Percentiles rank a stretch among this genome's conserved stretches.
Conservation (phyloP, 441 rosid species). For the Gossypium lobatum region DNA sequence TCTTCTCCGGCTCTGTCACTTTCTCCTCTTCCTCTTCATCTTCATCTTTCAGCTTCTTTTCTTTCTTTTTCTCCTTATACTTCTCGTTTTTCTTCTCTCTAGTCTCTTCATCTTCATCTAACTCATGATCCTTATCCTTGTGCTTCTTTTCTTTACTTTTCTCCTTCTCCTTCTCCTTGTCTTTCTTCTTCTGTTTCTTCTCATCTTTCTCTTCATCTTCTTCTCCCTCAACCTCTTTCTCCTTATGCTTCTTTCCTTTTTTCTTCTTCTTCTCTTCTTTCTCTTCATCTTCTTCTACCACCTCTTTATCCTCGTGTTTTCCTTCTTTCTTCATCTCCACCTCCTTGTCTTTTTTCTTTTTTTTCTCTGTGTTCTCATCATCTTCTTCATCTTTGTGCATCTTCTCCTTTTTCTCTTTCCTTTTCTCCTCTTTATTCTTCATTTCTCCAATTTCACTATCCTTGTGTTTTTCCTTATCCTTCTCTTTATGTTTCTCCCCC, state of each 20-base stretch:
- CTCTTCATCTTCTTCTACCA: slow-evolving; percentile 7
- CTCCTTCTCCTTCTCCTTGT: neutral
- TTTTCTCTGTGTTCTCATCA: slow-evolving; percentile 3
- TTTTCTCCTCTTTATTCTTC: slow-evolving; percentile 16
- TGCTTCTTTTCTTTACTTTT: slow-evolving; percentile 10
- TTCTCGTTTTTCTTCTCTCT: slow-evolving; percentile 12
- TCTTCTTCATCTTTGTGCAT: slow-evolving; percentile 9
- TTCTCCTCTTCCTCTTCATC: slow-evolving; percentile 5
- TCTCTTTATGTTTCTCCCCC: slow-evolving; percentile 14
- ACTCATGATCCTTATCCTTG: slow-evolving; percentile 9
- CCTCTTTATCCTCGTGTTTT: slow-evolving; percentile 9
- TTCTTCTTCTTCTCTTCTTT: slow-evolving; percentile 11
- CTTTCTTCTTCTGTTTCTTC: slow-evolving; percentile 10
- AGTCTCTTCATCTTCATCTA: neutral
- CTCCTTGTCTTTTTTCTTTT: neutral
- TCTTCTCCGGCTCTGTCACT: neutral
- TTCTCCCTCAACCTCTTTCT: neutral
- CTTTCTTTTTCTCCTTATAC: slow-evolving; percentile 13
- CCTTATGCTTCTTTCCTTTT: neutral
- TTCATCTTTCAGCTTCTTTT: slow-evolving; percentile 13
- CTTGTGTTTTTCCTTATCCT: slow-evolving; percentile 9
- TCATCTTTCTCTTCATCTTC: neutral
- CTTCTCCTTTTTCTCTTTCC: slow-evolving; percentile 11
- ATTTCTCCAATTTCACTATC: neutral
- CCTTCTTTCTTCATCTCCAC: neutral